Evolutionary conservation across 2,329 filamentous ascomycete species (phyloP), one percentile per base, ranked within the genome.

Genomic region (Pseudocercospora pini-densiflorae): DNA sequence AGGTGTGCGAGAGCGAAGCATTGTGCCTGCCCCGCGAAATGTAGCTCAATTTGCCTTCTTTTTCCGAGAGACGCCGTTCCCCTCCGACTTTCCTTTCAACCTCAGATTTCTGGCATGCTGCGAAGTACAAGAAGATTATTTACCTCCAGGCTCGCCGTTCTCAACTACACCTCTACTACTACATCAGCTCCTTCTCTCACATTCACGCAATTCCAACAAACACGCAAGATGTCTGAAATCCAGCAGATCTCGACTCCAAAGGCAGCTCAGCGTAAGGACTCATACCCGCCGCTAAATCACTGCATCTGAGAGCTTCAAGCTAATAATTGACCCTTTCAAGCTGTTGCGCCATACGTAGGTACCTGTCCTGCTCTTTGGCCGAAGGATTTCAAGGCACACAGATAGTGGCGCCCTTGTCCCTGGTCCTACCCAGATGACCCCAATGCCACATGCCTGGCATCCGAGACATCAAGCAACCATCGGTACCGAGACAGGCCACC

Each of bases 221-320:
- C 57, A 31, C 61, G 68, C 63, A 75, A 73, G 68, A 82, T 82
- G 80, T 77, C 79, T 47, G 80, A 80, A 53, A 79, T 82, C 62
- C 80, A 81, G 77, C 79, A 80, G 67, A 75, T 82, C 59, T 74
- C 77, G 67, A 80, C 80, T 8, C 74, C 75, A 40, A 77, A 81
- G 68, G 81, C 81, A 10, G 79, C 77, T 66, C 79, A 81, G 64
- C 79, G 81, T 82, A 76, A 72, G 79, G 24, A 55, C 51, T 51
- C 23, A 21, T 24, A 16, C 47, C 45, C 51, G n/a, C 53, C 53
- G 3, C n/a, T 8, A 8, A 27, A 33, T n/a, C 27, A 33, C 23
- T 33, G 14, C 14, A 53, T 27, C 21, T 24, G 10, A 24, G 47
- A 2, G 2, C 10, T 53, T 7, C 2, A 51, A 51, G 53, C 53